Percentiles rank a stretch among this genome's conserved stretches.
Conservation (phyloP, 2,329 filamentous ascomycete species). For the Sclerotinia trifoliorum region DNA sequence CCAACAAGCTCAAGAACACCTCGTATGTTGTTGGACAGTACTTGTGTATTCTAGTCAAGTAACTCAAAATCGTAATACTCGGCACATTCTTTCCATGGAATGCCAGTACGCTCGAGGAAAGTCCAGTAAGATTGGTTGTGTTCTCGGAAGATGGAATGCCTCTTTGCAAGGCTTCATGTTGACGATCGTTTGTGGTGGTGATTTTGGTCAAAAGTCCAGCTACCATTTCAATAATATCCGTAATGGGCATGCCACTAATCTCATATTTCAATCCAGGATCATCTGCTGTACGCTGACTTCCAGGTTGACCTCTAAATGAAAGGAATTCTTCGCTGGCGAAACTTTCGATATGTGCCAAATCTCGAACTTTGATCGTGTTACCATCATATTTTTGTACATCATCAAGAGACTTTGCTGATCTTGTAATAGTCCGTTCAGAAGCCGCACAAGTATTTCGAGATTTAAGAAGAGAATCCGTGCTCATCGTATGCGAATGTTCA, state of each 20-base stretch:
- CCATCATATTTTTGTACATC: slow-evolving; percentile 42
- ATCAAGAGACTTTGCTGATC: slow-evolving; percentile 39
- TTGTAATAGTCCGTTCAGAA: slow-evolving; percentile 25
- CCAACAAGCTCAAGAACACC: slow-evolving; percentile 89
- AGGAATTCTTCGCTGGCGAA: slow-evolving; percentile 77
- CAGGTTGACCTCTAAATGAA: slow-evolving; percentile 51
- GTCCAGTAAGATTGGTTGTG: slow-evolving; percentile 56
- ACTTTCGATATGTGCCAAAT: slow-evolving; percentile 86
- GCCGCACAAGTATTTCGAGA: slow-evolving; percentile 5
- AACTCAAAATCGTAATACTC: slow-evolving; percentile 94
- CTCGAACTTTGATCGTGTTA: slow-evolving; percentile 72
- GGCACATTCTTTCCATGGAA: slow-evolving; percentile 99
- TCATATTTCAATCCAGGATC: slow-evolving; percentile 67
- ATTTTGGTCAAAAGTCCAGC: slow-evolving; percentile 95
- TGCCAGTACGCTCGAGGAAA: slow-evolving; percentile 76
- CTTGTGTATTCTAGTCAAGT: slow-evolving; percentile 93
- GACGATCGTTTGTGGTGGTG: slow-evolving; percentile 90
- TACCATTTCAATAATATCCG: slow-evolving; percentile 98
- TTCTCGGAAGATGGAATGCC: slow-evolving; percentile 59
- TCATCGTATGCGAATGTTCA: slow-evolving; percentile 19
- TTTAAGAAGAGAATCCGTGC: neutral
- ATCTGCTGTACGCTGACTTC: slow-evolving; percentile 53
- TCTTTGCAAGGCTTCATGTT: slow-evolving; percentile 87
- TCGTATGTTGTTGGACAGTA: slow-evolving; percentile 99
- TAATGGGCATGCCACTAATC: slow-evolving; percentile 95